phyloP scores from a whole-genome alignment of 768 basidiomycete genomes.

The Gymnopilus dilepis region DNA sequence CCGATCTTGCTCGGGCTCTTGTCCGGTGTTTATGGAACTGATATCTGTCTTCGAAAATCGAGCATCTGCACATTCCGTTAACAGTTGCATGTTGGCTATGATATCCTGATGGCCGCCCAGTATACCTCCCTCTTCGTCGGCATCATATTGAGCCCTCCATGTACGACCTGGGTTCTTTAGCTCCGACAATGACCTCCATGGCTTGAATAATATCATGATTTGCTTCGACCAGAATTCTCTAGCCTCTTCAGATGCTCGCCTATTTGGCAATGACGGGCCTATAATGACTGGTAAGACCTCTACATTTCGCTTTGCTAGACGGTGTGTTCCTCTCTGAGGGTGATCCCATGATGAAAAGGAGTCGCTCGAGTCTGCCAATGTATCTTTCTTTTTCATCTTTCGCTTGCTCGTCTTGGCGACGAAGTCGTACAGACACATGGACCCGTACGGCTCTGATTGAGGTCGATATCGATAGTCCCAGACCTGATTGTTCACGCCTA shows the following conservation, averaged over 20 bases:
- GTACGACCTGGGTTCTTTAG: too few species aligned
- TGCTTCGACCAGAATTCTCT: too few species aligned
- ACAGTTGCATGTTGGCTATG: too few species aligned
- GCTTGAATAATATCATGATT: too few species aligned
- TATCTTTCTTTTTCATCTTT: not conserved
- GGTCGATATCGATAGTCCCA: not conserved
- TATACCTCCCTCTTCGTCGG: too few species aligned
- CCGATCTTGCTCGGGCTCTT: too few species aligned
- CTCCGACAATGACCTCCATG: too few species aligned
- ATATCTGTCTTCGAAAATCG: too few species aligned
- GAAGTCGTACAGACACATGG: conserved; percentile 14
- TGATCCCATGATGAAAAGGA: not conserved
- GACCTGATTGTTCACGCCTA: not conserved
- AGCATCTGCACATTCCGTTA: too few species aligned
- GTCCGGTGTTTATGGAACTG: too few species aligned
- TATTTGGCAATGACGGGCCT: conserved; percentile 3
- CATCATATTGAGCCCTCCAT: too few species aligned
- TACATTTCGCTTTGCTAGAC: not conserved
- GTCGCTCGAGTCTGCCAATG: not conserved
- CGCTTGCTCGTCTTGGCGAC: not conserved
- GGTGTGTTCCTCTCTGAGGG: not conserved
- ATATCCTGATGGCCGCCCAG: too few species aligned
- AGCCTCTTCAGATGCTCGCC: not conserved
- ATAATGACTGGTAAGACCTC: conserved; percentile 1
- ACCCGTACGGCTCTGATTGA: not conserved